phyloP scores from a whole-genome alignment of 441 rosid species.

The Erodium moschatum region DNA sequence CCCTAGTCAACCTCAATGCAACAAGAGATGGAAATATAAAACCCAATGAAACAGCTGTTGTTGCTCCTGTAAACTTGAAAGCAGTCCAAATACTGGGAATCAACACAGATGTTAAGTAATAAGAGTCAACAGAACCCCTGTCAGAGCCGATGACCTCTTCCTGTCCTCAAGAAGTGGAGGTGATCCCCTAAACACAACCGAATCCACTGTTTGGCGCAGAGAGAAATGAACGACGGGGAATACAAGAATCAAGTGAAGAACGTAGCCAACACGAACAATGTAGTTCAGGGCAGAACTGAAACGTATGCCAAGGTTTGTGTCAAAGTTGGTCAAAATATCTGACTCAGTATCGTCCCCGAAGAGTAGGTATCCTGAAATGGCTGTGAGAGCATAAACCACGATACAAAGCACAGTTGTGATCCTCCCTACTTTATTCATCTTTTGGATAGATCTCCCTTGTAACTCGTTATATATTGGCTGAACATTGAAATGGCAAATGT shows the following conservation, averaged over 20 bases:
- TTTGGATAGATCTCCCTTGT: slow-evolving; percentile 55
- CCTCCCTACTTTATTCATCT: slow-evolving; percentile 80
- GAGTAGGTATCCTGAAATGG: slow-evolving; percentile 77
- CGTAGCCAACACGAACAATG: slow-evolving; percentile 72
- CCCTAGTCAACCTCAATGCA: background rate
- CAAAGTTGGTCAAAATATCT: slow-evolving; percentile 74
- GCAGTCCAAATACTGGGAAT: slow-evolving; percentile 95
- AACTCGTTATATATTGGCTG: slow-evolving; percentile 92
- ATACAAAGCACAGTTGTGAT: slow-evolving; percentile 59
- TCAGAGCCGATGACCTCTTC: slow-evolving; percentile 59
- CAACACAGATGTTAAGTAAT: slow-evolving; percentile 79
- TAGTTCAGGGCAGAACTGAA: slow-evolving; percentile 74
- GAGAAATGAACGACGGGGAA: slow-evolving; percentile 94
- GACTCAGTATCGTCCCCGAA: slow-evolving; percentile 75
- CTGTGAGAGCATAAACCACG: slow-evolving; percentile 58
- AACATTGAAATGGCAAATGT: slow-evolving; percentile 78
- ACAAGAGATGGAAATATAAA: background rate
- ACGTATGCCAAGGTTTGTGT: slow-evolving; percentile 61
- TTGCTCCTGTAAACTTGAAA: slow-evolving; percentile 91
- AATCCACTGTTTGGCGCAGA: slow-evolving; percentile 62
- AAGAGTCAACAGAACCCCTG: slow-evolving; percentile 45
- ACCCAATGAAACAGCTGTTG: slow-evolving; percentile 63
- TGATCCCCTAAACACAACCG: slow-evolving; percentile 51
- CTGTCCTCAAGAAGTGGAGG: slow-evolving; percentile 66
- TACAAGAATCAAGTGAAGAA: slow-evolving; percentile 81